Base-by-base conservation (phyloP, 2,329 filamentous ascomycete genomes). In the Didymella glomerata region DNA sequence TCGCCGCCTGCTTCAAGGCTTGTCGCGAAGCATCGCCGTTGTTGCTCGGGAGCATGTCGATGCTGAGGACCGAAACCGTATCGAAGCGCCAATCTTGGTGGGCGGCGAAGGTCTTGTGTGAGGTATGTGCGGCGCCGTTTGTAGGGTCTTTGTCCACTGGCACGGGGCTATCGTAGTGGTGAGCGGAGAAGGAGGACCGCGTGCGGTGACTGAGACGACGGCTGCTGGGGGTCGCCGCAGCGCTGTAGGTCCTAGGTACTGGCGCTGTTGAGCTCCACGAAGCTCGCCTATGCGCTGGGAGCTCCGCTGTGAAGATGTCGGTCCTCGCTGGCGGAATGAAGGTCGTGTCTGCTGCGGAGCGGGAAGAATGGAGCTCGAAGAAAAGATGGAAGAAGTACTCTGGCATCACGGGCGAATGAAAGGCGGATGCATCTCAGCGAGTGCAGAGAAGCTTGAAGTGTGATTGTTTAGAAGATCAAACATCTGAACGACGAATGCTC, bases 71-170 rank as follows among this genome's bases (percentile, higher is more conserved):
- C 53, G 84, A 86, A 51, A 98, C 84, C n/a, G 82, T 83, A 44
- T 90, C 91, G 75, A 96, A 92, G 52, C 95, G 85, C 89, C 91
- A 94, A 76, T 98, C 94, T 82, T 66, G 68, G 11, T 71, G 68
- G 2, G 72, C 74, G 30, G 48, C 42, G 53, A 74, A 71, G 58
- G 70, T 73, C 53, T 70, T 73, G 50, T 71, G 69, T 20, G 72
- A 65, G 10, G 68, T 60, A 27, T 52, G 61, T 38, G 68, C 62
- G 10, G 51, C 61, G 9, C 67, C 64, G 42, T 68, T 56, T 7
- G 64, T 62, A 73, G 80, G 51, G 75, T 83, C 65, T 56, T 74
- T 72, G 47, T 68, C 60, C 75, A 60, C 70, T 30, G 60, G 74
- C 36, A 67, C 74, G 41, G 68, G 78, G 68, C 68, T 78, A 46